phyloP scores from a whole-genome alignment of 257 asterid species.

The Ophiorrhiza pumila region DNA sequence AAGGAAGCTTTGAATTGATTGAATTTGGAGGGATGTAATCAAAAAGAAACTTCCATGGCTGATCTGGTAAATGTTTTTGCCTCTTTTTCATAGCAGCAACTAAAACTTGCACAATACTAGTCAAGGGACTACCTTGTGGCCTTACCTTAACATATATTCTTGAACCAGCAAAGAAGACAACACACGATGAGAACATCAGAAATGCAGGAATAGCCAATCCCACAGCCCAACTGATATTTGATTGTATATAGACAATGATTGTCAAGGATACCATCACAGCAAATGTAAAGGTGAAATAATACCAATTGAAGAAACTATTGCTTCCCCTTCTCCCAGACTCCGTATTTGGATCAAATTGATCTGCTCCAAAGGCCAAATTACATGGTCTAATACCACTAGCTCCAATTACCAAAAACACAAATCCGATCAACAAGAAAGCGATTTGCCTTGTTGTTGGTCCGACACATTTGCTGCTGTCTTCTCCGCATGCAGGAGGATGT shows the following conservation, averaged over 20 bases:
- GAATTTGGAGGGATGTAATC: slow-evolving; percentile 15
- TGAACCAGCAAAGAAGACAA: slow-evolving; percentile 25
- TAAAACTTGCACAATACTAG: slow-evolving; percentile 24
- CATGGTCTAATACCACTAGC: slow-evolving; percentile 42
- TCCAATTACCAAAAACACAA: slow-evolving; percentile 26
- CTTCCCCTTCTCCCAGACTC: slow-evolving; percentile 34
- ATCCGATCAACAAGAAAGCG: slow-evolving; percentile 21
- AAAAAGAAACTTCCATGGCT: slow-evolving; percentile 18
- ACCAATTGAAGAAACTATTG: slow-evolving; percentile 40
- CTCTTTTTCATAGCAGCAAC: slow-evolving; percentile 29
- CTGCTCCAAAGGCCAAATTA: slow-evolving; percentile 39
- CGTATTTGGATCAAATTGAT: slow-evolving; percentile 36
- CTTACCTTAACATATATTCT: slow-evolving; percentile 25
- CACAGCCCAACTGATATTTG: slow-evolving; percentile 30
- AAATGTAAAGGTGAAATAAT: slow-evolving; percentile 32
- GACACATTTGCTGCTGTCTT: slow-evolving; percentile 14
- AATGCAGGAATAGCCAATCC: slow-evolving; percentile 36
- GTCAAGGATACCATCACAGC: slow-evolving; percentile 34
- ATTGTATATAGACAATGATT: slow-evolving; percentile 35
- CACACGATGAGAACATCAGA: slow-evolving; percentile 31
- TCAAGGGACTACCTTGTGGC: slow-evolving; percentile 35
- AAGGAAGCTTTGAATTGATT: slow-evolving; percentile 17
- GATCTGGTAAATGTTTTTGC: slow-evolving; percentile 20
- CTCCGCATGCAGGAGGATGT: slow-evolving; percentile 31
- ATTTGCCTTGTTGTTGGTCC: slow-evolving; percentile 28